Conservation (phyloP, 1,284 basidiomycete species). For the Cryptococcus hybrid region DNA sequence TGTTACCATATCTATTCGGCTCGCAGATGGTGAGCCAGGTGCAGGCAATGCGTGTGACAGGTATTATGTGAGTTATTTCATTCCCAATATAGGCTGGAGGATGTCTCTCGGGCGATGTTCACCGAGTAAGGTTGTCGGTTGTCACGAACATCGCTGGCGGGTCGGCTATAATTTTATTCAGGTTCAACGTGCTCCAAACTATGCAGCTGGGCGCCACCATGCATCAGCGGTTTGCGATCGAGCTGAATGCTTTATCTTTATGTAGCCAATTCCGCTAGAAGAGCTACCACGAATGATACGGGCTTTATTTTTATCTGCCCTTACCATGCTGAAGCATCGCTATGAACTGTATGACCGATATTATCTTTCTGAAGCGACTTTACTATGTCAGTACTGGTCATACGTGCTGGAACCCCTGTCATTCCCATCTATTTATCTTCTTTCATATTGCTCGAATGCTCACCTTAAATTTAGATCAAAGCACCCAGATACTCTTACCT, state of each 20-base stretch:
- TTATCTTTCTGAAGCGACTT: too few relatives aligned
- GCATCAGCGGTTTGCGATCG: too few relatives aligned
- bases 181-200: too few relatives aligned
- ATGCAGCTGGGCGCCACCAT: too few relatives aligned
- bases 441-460: not conserved
- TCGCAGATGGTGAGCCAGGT: slow-evolving; percentile 35
- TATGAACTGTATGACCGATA: too few relatives aligned
- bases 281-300: not conserved
- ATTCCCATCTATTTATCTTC: not conserved
- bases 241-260: too few relatives aligned
- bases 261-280: not conserved
- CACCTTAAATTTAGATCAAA: slow-evolving; percentile 47
- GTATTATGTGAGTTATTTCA: slow-evolving; percentile 43
- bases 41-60: slow-evolving; percentile 29
- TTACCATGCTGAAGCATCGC: too few relatives aligned
- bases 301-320: not conserved
- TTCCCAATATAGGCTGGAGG: not conserved
- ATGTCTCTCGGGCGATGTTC: not conserved
- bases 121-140: too few relatives aligned
- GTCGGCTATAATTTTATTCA: too few relatives aligned
- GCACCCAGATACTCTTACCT: slow-evolving; percentile 88
- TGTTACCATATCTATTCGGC: slow-evolving; percentile 37
- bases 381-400: too few relatives aligned
- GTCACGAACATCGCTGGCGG: too few relatives aligned
- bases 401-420: too few relatives aligned